Percentiles rank a stretch among this genome's conserved stretches.
These are phyloP conservation scores for Escovopsis sp. DNA, from an alignment of 2,329 filamentous ascomycete species.

Conservation along the genomic window DNA sequence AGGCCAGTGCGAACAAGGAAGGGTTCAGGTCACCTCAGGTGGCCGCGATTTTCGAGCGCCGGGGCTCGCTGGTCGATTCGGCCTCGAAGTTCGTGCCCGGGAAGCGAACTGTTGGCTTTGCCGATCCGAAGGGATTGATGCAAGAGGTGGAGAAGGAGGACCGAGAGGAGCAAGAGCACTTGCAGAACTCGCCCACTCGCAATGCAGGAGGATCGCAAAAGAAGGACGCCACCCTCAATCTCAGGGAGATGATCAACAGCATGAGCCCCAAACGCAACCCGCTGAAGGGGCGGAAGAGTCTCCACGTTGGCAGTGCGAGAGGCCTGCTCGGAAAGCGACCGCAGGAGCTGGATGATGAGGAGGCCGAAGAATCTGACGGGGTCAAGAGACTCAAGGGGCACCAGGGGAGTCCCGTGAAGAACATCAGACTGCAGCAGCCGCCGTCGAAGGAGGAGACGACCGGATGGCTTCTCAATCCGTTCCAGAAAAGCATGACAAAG, in stretches of 20 bases:
- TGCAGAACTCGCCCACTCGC: constrained; percentile 38
- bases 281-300: constrained; percentile 55
- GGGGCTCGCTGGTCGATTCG: constrained; percentile 55
- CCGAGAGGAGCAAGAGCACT: constrained; percentile 46
- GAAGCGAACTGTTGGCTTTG: constrained; percentile 40
- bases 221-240: constrained; percentile 47
- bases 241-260: constrained; percentile 65
- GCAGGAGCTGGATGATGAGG: constrained; percentile 51
- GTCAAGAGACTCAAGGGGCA: constrained; percentile 58
- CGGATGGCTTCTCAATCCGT: constrained; percentile 40
- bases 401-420: constrained; percentile 64
- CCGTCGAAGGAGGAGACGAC: constrained; percentile 52
- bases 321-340: constrained; percentile 64
- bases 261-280: constrained; percentile 61
- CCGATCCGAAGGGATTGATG: constrained; percentile 48
- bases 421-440: constrained; percentile 52
- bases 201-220: constrained; percentile 33
- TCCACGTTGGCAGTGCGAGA: constrained; percentile 59
- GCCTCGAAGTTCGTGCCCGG: constrained; percentile 48
- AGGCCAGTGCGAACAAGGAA: constrained; percentile 49
- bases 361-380: constrained; percentile 42
- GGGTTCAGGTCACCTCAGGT: constrained; percentile 66
- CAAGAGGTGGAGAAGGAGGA: constrained; percentile 46
- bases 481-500: constrained; percentile 29
- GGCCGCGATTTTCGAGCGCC: constrained; percentile 53